These are phyloP conservation scores for Talaromyces sp. DNA, from an alignment of 2,329 filamentous ascomycete genomes.

Conservation along the genomic window DNA sequence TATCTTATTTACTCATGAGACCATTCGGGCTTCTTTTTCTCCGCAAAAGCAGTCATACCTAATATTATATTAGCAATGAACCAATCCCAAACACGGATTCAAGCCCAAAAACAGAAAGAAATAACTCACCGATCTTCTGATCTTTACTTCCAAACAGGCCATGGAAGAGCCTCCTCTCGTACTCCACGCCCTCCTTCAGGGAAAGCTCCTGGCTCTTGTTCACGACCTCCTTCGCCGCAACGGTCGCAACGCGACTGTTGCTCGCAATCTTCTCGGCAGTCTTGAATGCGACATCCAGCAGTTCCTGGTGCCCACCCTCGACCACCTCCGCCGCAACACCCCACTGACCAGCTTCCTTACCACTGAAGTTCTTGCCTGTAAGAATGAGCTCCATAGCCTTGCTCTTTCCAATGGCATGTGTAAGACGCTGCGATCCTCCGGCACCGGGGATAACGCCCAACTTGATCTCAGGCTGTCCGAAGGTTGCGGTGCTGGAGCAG, in stretches of 20 bases:
- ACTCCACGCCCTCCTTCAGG: constrained; percentile 89
- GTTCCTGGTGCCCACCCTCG: constrained; percentile 70
- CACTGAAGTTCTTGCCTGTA: constrained; percentile 81
- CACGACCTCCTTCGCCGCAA: constrained; percentile 95
- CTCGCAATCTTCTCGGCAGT: constrained; percentile 88
- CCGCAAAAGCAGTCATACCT: constrained; percentile 87
- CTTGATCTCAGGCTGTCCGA: constrained; percentile 97
- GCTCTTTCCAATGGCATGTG: constrained; percentile 78
- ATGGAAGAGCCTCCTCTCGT: constrained; percentile 91
- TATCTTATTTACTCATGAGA: constrained; percentile 65
- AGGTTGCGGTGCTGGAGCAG: constrained; percentile 81
- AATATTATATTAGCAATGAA: constrained; percentile 14
- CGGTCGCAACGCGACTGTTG: constrained; percentile 82
- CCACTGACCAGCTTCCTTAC: constrained; percentile 84
- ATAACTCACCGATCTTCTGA: constrained; percentile 80
- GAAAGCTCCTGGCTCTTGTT: constrained; percentile 96
- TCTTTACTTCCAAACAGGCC: constrained; percentile 89
- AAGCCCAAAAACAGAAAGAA: neutral
- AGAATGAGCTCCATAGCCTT: constrained; percentile 90
- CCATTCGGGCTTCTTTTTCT: constrained; percentile 94
- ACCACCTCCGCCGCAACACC: constrained; percentile 85
- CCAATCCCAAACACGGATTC: neutral
- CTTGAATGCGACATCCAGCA: constrained; percentile 78
- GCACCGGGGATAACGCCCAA: constrained; percentile 90
- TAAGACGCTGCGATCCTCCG: constrained; percentile 86